phyloP scores from a whole-genome alignment of 208 protist genomes.

The Polymyxa betae region DNA sequence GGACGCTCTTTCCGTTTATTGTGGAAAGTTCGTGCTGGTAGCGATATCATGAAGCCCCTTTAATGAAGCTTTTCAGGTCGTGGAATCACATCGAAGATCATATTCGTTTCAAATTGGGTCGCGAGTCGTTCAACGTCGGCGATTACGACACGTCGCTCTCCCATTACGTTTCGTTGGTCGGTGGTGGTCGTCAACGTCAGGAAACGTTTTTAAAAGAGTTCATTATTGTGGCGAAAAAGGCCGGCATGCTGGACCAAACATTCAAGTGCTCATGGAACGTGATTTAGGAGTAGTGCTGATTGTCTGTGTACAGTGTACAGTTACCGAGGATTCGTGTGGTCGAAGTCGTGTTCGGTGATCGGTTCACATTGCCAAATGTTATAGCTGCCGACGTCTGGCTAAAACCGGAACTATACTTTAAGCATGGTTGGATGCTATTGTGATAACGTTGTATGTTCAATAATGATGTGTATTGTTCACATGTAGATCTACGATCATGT shows the following conservation, averaged over 20 bases:
- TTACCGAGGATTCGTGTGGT: background rate
- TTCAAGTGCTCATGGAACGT: background rate
- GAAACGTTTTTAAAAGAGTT: slow-evolving; percentile 23
- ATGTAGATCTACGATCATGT: background rate
- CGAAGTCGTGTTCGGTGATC: background rate
- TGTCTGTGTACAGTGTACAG: background rate
- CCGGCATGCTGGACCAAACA: background rate
- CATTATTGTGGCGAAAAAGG: background rate
- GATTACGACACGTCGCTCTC: background rate
- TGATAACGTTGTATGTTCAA: background rate
- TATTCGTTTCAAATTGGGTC: background rate
- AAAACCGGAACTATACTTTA: no score
- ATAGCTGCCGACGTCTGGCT: background rate
- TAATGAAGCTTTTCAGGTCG: no score
- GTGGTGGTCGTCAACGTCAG: background rate
- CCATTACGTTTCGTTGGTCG: background rate
- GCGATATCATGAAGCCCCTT: no score
- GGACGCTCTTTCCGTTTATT: background rate
- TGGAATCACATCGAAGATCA: slow-evolving; percentile 12
- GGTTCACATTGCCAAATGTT: background rate
- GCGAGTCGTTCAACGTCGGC: background rate
- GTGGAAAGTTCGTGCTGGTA: background rate
- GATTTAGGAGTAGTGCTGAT: background rate
- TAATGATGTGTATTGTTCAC: background rate
- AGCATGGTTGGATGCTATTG: background rate